A percentile compares a stretch with the other conserved stretches of the same genome.
These are phyloP conservation scores for Tripidium arundinaceum DNA, from an alignment of 202 grass and related monocot species.

Conservation along the genomic window DNA sequence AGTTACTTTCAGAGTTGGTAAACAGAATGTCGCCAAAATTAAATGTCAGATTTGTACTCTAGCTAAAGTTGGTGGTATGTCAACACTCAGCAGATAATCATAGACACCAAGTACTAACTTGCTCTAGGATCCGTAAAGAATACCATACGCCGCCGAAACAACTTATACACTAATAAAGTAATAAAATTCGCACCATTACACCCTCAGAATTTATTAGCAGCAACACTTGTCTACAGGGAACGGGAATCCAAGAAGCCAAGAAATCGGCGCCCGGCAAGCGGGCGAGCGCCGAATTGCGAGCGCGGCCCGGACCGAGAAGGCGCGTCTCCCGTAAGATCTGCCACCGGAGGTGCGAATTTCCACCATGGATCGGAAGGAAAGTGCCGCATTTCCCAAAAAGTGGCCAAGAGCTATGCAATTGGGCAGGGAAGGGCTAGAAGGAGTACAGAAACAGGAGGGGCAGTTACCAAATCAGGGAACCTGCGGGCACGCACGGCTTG, in stretches of 20 bases:
- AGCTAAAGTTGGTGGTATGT: neutral
- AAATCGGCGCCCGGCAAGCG: neutral
- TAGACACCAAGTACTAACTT: neutral
- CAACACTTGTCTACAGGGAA: neutral
- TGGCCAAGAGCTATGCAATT: neutral
- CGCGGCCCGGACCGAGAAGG: neutral
- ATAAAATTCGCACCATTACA: neutral
- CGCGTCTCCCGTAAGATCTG: neutral
- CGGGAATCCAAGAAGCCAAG: neutral
- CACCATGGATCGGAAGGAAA: slow-evolving; percentile 6
- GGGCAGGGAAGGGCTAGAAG: neutral
- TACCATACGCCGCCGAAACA: neutral
- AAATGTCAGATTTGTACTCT: neutral
- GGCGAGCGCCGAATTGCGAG: neutral
- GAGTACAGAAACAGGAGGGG: neutral
- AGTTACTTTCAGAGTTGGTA: neutral
- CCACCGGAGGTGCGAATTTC: neutral
- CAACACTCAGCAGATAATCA: neutral
- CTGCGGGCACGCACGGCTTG: neutral
- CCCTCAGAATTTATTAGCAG: neutral
- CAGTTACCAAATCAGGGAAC: neutral
- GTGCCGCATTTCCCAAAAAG: slow-evolving; percentile 2
- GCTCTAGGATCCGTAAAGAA: neutral
- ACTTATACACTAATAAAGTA: neutral
- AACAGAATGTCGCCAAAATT: neutral